Percentiles rank a stretch among this genome's conserved stretches.
These are phyloP conservation scores for Arthrinium phaeospermum DNA, from an alignment of 2,329 filamentous ascomycete genomes.

Conservation along the genomic window DNA sequence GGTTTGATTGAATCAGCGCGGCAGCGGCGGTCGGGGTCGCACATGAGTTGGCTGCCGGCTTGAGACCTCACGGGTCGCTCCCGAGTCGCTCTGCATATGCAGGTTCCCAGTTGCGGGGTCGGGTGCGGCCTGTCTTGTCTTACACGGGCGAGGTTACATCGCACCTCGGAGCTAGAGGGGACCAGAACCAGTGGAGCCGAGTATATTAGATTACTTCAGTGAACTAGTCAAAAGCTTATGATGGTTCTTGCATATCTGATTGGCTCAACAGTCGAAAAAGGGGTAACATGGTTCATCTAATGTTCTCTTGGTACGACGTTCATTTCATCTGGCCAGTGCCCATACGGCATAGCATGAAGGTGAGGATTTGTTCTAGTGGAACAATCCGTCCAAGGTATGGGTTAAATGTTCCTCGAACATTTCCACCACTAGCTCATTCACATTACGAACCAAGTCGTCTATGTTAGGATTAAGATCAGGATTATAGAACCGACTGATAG, in stretches of 20 bases:
- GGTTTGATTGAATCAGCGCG: not conserved
- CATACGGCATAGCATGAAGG: too few relatives aligned
- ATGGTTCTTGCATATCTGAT: not conserved
- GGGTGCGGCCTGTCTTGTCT: not conserved
- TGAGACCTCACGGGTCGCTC: not conserved
- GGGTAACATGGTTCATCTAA: not conserved
- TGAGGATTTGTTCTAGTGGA: too few relatives aligned
- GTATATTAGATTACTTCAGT: not conserved
- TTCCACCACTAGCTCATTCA: too few relatives aligned
- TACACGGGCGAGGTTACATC: not conserved
- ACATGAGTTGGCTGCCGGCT: not conserved
- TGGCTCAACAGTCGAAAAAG: not conserved
- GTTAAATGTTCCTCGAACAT: too few relatives aligned
- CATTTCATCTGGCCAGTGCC: too few relatives aligned
- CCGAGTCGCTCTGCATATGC: conserved; percentile 10
- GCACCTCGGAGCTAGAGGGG: not conserved
- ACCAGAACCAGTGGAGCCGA: not conserved
- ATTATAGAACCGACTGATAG: not conserved
- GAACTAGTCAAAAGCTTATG: not conserved
- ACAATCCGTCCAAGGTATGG: too few relatives aligned
- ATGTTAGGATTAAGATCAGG: not conserved
- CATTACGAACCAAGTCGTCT: not conserved
- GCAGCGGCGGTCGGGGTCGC: not conserved
- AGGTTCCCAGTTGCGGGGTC: not conserved
- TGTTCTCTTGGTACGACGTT: too few relatives aligned